phyloP scores from a whole-genome alignment of 129 eudicot genomes.

The Glebionis coronaria region DNA sequence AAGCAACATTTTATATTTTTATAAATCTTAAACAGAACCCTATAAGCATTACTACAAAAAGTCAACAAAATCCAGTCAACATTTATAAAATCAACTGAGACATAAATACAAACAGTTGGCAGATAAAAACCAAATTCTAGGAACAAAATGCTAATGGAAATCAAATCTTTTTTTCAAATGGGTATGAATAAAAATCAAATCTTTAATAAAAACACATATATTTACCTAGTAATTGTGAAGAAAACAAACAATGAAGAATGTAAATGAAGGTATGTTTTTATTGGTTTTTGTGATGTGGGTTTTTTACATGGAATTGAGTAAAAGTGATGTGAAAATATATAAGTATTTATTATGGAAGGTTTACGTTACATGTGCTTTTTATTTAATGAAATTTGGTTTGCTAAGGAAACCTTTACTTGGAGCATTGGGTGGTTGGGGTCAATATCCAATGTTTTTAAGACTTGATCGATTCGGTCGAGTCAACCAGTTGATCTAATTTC shows the following conservation, averaged over 20 bases:
- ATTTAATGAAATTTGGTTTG: not conserved
- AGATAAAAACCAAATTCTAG: constrained; percentile 4
- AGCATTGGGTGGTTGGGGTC: no score
- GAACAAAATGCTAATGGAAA: not conserved
- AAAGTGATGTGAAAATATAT: constrained; percentile 1
- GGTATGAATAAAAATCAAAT: constrained; percentile 1
- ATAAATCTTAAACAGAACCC: constrained; percentile 29
- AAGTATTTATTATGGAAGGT: constrained; percentile 16
- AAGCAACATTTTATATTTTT: constrained; percentile 7
- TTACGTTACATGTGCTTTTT: constrained; percentile 17
- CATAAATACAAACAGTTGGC: constrained; percentile 26
- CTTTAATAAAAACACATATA: not conserved
- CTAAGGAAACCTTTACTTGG: no score
- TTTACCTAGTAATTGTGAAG: constrained; percentile 20
- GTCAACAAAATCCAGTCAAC: constrained; percentile 23
- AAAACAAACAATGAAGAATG: constrained; percentile 14
- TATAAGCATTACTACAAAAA: constrained; percentile 12
- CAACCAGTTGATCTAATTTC: no score
- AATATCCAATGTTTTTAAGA: no score
- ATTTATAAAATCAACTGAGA: constrained; percentile 8
- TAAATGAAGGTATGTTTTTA: constrained; percentile 13
- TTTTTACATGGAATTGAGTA: not conserved
- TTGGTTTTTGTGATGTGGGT: constrained; percentile 5
- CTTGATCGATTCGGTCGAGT: no score
- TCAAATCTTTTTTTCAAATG: constrained; percentile 8